Evolutionary conservation across 2,329 filamentous ascomycete genomes (phyloP), one percentile per base, ranked within the genome.

Genomic region (Aureobasidium lini): DNA sequence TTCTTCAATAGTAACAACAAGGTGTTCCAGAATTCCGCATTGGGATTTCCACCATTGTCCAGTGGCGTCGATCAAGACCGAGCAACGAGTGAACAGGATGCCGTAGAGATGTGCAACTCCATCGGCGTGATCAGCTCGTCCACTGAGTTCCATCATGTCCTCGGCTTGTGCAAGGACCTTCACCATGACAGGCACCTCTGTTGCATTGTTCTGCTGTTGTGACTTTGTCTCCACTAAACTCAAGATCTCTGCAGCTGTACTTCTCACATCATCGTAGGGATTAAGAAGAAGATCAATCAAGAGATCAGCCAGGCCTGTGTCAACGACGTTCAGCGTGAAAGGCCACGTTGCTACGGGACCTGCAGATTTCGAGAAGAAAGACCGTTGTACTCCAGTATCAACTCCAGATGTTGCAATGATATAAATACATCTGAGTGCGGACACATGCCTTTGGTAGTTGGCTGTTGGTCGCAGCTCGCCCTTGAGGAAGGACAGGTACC

Each of bases 231-330:
- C 16, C 79, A 75, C 2, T 84, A 80, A 39, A 75, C 73, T 69
- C 36, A 85, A 67, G 6, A 81, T 71, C 13, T 71, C 69, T 13
- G 79, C 71, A 7, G 83, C 74, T 1, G 73, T 74, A 48, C 75
- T 84, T 64, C 93, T 82, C 4, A 97, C 88, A 71, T 99, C 94
- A 60, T 97, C 94, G 67, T 95, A 99, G 0, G 93, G 90, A 66
- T 99, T 89, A 68, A 95, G 79, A 7, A 95, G 74, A 23, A 96
- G 81, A 70, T 96, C 90, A 13, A 92, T 76, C 6, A 97, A 76
- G 4, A 85, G 77, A 49, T 87, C 79, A 10, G 83, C 73, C 75
- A 87, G 54, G 3, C 64, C 63, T 1, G 49, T 10, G 53, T 70
- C 72, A 16, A 81, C 72, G 4, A 84, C 70, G 2, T 74, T 69